Evolutionary conservation across 495 filamentous ascomycete species (phyloP), one percentile per base, ranked within the genome.

Genomic region (Aspergillus olivimuriae): DNA sequence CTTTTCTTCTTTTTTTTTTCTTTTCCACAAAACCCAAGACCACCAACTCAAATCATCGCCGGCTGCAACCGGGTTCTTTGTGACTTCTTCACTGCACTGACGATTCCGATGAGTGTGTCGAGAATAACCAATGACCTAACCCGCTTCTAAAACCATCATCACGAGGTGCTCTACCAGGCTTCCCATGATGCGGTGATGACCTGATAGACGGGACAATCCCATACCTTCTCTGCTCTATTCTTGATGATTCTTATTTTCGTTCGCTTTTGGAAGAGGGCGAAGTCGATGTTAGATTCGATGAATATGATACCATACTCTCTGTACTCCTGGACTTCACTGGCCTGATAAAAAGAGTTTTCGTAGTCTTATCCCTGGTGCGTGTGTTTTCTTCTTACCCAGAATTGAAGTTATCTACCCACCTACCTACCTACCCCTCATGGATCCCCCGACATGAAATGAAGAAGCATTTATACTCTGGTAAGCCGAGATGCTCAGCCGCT

Each of bases 121-220:
- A 91, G 86, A 91, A 65, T 58, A 73, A 69, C n/a, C n/a, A n/a
- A n/a, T n/a, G n/a, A 57, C 30, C 14, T 39, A 69, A 72, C 73
- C 79, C 84, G 80, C 86, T 82, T 87, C 77, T 87, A 97, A 97
- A 97, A 97, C 91, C 91, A 89, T 96, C 81, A 81, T 88, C 84
- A 88, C 85, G 91, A 97, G 91, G 86, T 28, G 87, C 82, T 83
- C 71, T 76, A 58, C 60, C 64, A 57, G 69, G 88, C 83, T 82
- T 5, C 24, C 87, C 91, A 97, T 90, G 91, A 97, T 81, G 74
- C 81, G 87, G 65, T 89, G 91, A 95, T 89, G 90, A 97, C 91
- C 91, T 95, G 77, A 84, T 75, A 83, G 81, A 71, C 77, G 84
- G 77, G 68, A 89, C 86, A 89, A 70, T 53, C 17, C 26, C 45